Evolutionary conservation across 2,329 filamentous ascomycete genomes (phyloP).

Genomic region (Alternaria gaisen): DNA sequence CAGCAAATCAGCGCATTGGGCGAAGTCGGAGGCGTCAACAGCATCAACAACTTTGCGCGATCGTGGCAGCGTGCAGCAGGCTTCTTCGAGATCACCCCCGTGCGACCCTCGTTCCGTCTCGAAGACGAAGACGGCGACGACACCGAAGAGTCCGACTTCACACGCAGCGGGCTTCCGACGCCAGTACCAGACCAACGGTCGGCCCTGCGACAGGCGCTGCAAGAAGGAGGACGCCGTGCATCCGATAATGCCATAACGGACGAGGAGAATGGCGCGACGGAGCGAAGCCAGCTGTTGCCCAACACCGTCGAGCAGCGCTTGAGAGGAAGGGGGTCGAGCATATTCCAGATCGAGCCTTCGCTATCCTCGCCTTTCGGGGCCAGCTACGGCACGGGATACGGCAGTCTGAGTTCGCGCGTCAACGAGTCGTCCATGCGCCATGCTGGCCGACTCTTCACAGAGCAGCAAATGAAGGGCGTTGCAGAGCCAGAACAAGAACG

Average conservation of each 20-base stretch:
- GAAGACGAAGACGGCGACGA: slow-evolving; percentile 41
- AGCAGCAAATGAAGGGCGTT: slow-evolving; percentile 56
- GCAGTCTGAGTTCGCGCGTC: slow-evolving; percentile 65
- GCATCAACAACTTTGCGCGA: slow-evolving; percentile 89
- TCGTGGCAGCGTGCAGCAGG: slow-evolving; percentile 91
- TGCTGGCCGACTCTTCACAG: slow-evolving; percentile 61
- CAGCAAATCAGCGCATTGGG: slow-evolving; percentile 62
- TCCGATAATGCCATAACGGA: slow-evolving; percentile 52
- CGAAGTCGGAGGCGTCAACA: slow-evolving; percentile 89
- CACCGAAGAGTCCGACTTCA: slow-evolving; percentile 44
- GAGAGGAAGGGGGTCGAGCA: slow-evolving; percentile 52
- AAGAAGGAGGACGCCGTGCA: slow-evolving; percentile 46
- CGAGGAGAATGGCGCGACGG: slow-evolving; percentile 44
- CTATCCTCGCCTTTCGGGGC: slow-evolving; percentile 75
- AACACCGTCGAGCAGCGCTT: slow-evolving; percentile 38
- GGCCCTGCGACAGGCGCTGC: slow-evolving; percentile 53
- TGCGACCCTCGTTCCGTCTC: slow-evolving; percentile 75
- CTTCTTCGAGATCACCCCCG: slow-evolving; percentile 87
- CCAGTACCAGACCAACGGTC: slow-evolving; percentile 52
- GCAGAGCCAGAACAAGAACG: slow-evolving; percentile 56
- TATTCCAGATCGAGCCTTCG: slow-evolving; percentile 60
- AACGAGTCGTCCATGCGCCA: slow-evolving; percentile 66
- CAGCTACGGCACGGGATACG: slow-evolving; percentile 73
- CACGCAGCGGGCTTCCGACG: slow-evolving; percentile 39
- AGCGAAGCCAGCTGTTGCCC: slow-evolving; percentile 43